Evolutionary conservation across 164 flowering plant species (phyloP).

Genomic region (Aristolochia californica): DNA sequence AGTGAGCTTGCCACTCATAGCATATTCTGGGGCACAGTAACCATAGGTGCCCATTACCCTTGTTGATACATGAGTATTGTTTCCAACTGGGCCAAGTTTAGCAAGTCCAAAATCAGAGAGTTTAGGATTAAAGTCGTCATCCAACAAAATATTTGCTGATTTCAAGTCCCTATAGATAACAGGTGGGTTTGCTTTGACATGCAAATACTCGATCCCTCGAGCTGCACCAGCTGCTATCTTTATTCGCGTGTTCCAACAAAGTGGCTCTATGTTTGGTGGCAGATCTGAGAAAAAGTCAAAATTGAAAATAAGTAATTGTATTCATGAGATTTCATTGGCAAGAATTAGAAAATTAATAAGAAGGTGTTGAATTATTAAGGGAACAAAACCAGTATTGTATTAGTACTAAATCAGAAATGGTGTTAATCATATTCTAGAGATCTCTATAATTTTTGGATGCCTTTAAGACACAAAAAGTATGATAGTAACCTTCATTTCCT

Average conservation of each 20-base stretch:
- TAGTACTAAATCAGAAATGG: too few relatives aligned
- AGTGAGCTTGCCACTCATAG: constrained; percentile 65
- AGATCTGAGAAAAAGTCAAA: constrained; percentile 23
- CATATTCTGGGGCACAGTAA: constrained; percentile 77
- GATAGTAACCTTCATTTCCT: too few relatives aligned
- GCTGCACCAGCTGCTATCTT: constrained; percentile 78
- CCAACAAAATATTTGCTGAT: constrained; percentile 73
- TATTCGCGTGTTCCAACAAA: constrained; percentile 61
- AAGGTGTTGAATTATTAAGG: too few relatives aligned
- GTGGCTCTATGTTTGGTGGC: constrained; percentile 30
- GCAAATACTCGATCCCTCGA: constrained; percentile 72
- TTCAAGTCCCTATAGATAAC: constrained; percentile 79
- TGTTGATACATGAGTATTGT: constrained; percentile 68
- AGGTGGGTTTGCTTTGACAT: constrained; percentile 60
- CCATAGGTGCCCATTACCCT: constrained; percentile 81
- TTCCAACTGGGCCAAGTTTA: constrained; percentile 80
- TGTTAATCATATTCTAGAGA: too few relatives aligned
- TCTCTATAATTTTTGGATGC: too few relatives aligned
- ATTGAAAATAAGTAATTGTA: too few relatives aligned
- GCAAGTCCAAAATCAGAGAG: constrained; percentile 90
- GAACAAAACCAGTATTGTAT: too few relatives aligned
- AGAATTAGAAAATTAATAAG: too few relatives aligned
- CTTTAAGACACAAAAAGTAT: too few relatives aligned
- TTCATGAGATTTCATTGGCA: too few relatives aligned
- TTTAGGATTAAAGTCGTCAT: constrained; percentile 57